Percentiles rank a stretch among this genome's conserved stretches.
These are phyloP conservation scores for Aspergillus hiratsukae DNA, from an alignment of 2,329 filamentous ascomycete species.

Conservation along the genomic window DNA sequence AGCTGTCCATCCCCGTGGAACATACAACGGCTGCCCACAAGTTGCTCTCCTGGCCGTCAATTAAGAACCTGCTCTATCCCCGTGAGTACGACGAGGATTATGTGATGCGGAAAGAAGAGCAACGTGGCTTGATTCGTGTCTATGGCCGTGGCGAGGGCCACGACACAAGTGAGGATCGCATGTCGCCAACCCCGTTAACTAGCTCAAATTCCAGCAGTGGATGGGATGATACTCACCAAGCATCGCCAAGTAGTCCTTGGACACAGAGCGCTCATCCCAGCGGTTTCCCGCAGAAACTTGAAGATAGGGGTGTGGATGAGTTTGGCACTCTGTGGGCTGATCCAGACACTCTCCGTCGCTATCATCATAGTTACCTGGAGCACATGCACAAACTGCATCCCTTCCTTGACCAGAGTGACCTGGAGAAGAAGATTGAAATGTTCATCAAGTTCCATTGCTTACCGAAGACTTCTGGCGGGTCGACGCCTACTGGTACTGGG, in stretches of 20 bases:
- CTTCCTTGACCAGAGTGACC: slow-evolving; percentile 53
- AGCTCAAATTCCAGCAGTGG: slow-evolving; percentile 13
- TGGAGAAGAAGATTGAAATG: slow-evolving; percentile 49
- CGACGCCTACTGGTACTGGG: slow-evolving; percentile 9
- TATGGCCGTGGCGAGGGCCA: slow-evolving; percentile 75
- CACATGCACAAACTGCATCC: slow-evolving; percentile 63
- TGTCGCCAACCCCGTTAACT: slow-evolving; percentile 31
- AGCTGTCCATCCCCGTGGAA: slow-evolving; percentile 71
- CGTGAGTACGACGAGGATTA: slow-evolving; percentile 62
- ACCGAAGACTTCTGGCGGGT: slow-evolving; percentile 9
- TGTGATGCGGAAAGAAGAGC: slow-evolving; percentile 70
- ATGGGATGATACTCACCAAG: slow-evolving; percentile 32
- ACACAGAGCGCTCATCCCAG: slow-evolving; percentile 38
- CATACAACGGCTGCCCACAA: slow-evolving; percentile 89
- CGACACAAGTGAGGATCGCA: slow-evolving; percentile 51
- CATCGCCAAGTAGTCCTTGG: slow-evolving; percentile 49
- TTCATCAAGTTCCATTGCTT: slow-evolving; percentile 50
- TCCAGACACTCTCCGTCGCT: slow-evolving; percentile 44
- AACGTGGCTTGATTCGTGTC: slow-evolving; percentile 67
- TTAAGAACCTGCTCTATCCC: slow-evolving; percentile 57
- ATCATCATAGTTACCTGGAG: slow-evolving; percentile 53
- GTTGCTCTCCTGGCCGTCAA: slow-evolving; percentile 68
- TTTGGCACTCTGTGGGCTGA: slow-evolving; percentile 52
- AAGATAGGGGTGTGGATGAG: slow-evolving; percentile 47
- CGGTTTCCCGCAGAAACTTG: slow-evolving; percentile 25